Evolutionary conservation across 2,329 filamentous ascomycete species (phyloP), one percentile per base, ranked within the genome.

Genomic region (Claviceps fusiformis): DNA sequence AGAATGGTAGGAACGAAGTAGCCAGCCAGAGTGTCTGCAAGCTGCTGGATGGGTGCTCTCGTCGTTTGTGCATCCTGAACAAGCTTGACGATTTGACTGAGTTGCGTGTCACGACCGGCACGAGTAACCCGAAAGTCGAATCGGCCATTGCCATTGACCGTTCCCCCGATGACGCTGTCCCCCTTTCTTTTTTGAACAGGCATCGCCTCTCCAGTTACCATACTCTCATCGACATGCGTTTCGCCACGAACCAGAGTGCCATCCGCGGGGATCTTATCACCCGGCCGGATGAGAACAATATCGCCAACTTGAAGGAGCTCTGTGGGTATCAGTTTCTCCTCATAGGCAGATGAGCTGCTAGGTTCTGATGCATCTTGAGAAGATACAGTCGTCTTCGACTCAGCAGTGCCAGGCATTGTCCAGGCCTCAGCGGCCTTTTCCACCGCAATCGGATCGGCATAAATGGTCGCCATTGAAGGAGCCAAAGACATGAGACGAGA

Each of bases 131-230:
- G 83, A 70, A 97, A 93, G 68, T 97, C 93, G 44, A 96, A 75
- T 50, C 92, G 84, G 3, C 93, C 93, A 59, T 91, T 86, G 29
- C 91, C 89, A 67, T 98, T 98, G 64, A 98, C 92, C 2, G 93
- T 97, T 35, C 93, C 93, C 52, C 90, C 93, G 67, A 97, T 93
- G 56, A 98, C 75, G 47, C 81, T 71, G 61, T 83, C 83, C 9
- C 87, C 89, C 63, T 88, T 85, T 61, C 81, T 85, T 72, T 98
- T 98, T 63, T 89, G 83, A 41, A 97, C 90, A 0, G 93, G 92
- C 80, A 96, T 92, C 3, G 93, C 87, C 72, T 98, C 93, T 60
- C 93, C 93, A 6, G 93, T 98, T 51, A 98, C 91, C 92, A 97
- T 97, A 66, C 90, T 95, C 72, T 98, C 93, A 61, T 98, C 90